Evolutionary conservation across 495 filamentous ascomycete species (phyloP).

Genomic region (Hypomontagnella submonticulosa): DNA sequence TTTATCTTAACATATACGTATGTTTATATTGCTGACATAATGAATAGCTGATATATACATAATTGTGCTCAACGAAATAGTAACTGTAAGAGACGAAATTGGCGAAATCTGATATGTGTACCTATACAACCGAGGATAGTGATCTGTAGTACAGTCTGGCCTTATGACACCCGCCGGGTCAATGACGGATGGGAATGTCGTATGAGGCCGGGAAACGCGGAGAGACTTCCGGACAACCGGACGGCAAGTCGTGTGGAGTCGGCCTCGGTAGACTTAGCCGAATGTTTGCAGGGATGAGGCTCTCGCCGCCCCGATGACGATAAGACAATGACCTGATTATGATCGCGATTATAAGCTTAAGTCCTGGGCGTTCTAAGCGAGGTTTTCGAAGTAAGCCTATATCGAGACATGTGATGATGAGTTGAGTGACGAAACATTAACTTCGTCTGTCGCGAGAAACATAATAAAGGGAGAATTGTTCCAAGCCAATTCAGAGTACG

Average conservation of each 20-base stretch:
- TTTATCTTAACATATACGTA: too few relatives aligned
- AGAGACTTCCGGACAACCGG: constrained; percentile 14
- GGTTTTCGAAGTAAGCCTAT: constrained; percentile 1
- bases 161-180: too few relatives aligned
- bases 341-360: neutral
- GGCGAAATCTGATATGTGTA: too few relatives aligned
- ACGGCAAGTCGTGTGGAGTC: constrained; percentile 11
- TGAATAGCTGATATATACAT: too few relatives aligned
- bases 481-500: too few relatives aligned
- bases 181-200: too few relatives aligned
- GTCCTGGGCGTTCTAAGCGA: too few relatives aligned
- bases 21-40: too few relatives aligned
- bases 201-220: constrained; percentile 3
- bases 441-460: neutral
- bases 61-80: too few relatives aligned
- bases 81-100: too few relatives aligned
- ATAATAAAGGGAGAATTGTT: neutral
- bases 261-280: constrained; percentile 29
- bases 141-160: too few relatives aligned
- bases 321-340: constrained; percentile 12
- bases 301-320: constrained; percentile 19
- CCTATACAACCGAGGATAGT: too few relatives aligned
- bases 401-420: constrained; percentile 14
- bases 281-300: constrained; percentile 18
- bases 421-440: neutral